Percentiles rank a stretch among this genome's conserved stretches.
Conservation (phyloP, 2,329 filamentous ascomycete genomes). For the Colletotrichum truncatum region DNA sequence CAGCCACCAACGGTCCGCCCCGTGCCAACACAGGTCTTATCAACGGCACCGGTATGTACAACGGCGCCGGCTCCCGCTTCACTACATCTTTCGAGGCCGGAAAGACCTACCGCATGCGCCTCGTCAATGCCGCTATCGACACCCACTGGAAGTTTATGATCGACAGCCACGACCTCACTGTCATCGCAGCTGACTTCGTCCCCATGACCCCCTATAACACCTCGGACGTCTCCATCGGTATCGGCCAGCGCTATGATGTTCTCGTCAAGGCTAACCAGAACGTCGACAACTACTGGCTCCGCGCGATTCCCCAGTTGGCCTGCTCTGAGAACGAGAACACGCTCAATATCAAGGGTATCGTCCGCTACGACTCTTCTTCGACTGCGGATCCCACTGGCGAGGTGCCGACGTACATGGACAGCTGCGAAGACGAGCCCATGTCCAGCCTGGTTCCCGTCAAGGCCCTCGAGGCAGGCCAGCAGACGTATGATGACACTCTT, state of each 20-base stretch:
- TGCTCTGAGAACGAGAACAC: constrained; percentile 51
- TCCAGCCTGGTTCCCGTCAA: constrained; percentile 44
- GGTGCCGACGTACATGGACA: constrained; percentile 33
- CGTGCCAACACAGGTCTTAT: constrained; percentile 54
- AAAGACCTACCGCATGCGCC: constrained; percentile 54
- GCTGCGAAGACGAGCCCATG: constrained; percentile 46
- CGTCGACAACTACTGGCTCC: constrained; percentile 56
- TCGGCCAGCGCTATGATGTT: constrained; percentile 58
- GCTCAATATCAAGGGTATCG: constrained; percentile 58
- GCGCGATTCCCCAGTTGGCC: constrained; percentile 50
- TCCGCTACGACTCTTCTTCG: constrained; percentile 48
- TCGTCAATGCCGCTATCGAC: constrained; percentile 57
- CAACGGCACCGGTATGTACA: constrained; percentile 51
- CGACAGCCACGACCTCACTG: constrained; percentile 64
- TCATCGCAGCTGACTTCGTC: constrained; percentile 67
- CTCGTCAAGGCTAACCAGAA: constrained; percentile 52
- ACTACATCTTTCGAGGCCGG: constrained; percentile 50
- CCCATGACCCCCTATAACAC: constrained; percentile 64
- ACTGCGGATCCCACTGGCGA: constrained; percentile 36
- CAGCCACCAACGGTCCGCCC: constrained; percentile 43
- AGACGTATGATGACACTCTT: constrained; percentile 40
- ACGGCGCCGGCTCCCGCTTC: constrained; percentile 43
- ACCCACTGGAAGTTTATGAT: constrained; percentile 59
- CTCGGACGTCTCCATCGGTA: constrained; percentile 56
- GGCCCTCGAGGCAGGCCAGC: constrained; percentile 38